A percentile compares a stretch with the other conserved stretches of the same genome.
phyloP scores from a whole-genome alignment of 108 stramenopile species.

The Nannochloropsis salina region DNA sequence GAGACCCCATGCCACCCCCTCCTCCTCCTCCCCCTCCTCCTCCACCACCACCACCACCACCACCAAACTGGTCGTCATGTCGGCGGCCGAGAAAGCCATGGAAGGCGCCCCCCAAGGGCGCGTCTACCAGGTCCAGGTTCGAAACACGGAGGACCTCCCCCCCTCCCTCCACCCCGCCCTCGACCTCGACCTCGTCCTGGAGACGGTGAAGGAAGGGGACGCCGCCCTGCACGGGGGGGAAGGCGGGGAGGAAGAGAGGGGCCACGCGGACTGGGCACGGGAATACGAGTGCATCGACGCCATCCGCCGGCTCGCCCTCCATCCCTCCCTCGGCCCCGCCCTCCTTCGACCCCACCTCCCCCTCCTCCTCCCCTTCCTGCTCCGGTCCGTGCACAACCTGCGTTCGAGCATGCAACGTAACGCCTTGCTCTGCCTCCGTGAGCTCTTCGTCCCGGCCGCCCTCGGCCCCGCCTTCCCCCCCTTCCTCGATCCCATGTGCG shows the following conservation, averaged over 20 bases:
- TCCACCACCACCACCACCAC: background rate
- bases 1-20: background rate
- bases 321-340: background rate
- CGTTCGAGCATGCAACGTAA: background rate
- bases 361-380: constrained; percentile 8
- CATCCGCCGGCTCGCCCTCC: background rate
- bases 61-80: background rate
- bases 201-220: background rate
- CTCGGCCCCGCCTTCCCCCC: background rate
- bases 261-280: background rate
- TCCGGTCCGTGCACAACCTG: background rate
- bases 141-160: background rate
- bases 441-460: background rate
- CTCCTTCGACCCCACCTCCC: constrained; percentile 2
- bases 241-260: background rate
- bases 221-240: background rate
- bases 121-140: background rate
- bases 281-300: constrained; percentile 5
- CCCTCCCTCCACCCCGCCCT: background rate
- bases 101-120: background rate
- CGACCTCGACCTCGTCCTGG: background rate
- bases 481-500: background rate
- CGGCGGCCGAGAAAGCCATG: background rate
- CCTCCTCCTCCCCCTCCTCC: background rate
- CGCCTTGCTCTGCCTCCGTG: background rate